phyloP scores from a whole-genome alignment of 371 early-diverging fungal species.

The Conidiobolus incongruus region DNA sequence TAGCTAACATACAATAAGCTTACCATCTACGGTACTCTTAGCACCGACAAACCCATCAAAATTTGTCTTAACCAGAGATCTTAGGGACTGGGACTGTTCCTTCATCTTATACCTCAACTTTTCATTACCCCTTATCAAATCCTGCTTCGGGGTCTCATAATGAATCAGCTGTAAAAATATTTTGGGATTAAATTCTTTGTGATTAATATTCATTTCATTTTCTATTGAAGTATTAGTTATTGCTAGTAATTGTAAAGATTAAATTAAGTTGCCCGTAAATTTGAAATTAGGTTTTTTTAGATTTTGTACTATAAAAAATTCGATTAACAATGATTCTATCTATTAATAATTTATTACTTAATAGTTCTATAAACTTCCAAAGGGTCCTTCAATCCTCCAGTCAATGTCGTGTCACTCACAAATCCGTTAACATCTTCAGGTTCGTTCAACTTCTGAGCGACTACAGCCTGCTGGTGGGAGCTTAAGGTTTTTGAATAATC shows the following conservation, averaged over 20 bases:
- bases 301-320: neutral
- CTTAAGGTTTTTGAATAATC: too few species aligned
- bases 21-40: constrained; percentile 81
- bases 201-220: neutral
- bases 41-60: constrained; percentile 93
- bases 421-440: neutral
- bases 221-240: neutral
- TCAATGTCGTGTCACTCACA: neutral
- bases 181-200: constrained; percentile 36
- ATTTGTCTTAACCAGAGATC: constrained; percentile 71
- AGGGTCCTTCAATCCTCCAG: neutral
- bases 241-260: neutral
- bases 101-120: constrained; percentile 44
- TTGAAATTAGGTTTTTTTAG: neutral
- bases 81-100: constrained; percentile 64
- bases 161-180: constrained; percentile 67
- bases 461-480: too few species aligned
- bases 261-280: neutral
- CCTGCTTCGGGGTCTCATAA: constrained; percentile 51
- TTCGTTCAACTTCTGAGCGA: neutral
- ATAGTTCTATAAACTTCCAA: neutral
- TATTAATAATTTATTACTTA: neutral
- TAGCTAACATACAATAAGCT: constrained; percentile 1
- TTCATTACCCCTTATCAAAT: constrained; percentile 49
- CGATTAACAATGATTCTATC: too few species aligned